Evolutionary conservation across 768 basidiomycete genomes (phyloP).

Genomic region (Psilocybe cyanescens): DNA sequence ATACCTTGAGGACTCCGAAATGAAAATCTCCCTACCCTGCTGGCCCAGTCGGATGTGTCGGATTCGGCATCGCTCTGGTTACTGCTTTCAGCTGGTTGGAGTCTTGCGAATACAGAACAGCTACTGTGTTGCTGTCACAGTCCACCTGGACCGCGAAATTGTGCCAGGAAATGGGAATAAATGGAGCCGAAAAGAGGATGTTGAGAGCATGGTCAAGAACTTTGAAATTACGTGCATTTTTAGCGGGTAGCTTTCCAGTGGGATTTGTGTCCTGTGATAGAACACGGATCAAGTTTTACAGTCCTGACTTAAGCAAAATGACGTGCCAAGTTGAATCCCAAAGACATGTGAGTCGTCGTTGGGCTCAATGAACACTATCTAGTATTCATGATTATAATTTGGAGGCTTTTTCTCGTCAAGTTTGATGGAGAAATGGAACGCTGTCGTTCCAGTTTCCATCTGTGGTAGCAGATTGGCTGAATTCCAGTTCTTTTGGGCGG

Average conservation of each 20-base stretch:
- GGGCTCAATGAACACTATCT: constrained; percentile 66
- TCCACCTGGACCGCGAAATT: constrained; percentile 64
- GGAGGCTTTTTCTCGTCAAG: constrained; percentile 38
- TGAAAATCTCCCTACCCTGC: constrained; percentile 63
- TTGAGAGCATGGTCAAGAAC: constrained; percentile 58
- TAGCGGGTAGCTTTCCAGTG: constrained; percentile 43
- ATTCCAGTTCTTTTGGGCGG: constrained; percentile 48
- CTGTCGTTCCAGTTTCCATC: constrained; percentile 44
- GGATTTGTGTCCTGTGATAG: constrained; percentile 48
- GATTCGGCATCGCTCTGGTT: constrained; percentile 44
- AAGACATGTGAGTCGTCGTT: constrained; percentile 64
- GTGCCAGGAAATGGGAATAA: constrained; percentile 51
- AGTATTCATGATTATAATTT: constrained; percentile 63
- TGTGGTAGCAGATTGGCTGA: constrained; percentile 37
- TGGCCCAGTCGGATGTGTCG: constrained; percentile 40
- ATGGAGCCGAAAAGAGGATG: constrained; percentile 52
- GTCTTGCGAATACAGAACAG: constrained; percentile 54
- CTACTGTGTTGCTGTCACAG: constrained; percentile 54
- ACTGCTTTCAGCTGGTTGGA: constrained; percentile 43
- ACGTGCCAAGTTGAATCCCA: constrained; percentile 57
- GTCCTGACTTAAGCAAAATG: background rate
- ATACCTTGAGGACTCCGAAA: constrained; percentile 61
- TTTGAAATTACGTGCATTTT: constrained; percentile 53
- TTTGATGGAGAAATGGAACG: constrained; percentile 55
- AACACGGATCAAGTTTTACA: background rate